phyloP scores from a whole-genome alignment of 2,329 filamentous ascomycete genomes.

The Graphilbum ipis-grandicollis region DNA sequence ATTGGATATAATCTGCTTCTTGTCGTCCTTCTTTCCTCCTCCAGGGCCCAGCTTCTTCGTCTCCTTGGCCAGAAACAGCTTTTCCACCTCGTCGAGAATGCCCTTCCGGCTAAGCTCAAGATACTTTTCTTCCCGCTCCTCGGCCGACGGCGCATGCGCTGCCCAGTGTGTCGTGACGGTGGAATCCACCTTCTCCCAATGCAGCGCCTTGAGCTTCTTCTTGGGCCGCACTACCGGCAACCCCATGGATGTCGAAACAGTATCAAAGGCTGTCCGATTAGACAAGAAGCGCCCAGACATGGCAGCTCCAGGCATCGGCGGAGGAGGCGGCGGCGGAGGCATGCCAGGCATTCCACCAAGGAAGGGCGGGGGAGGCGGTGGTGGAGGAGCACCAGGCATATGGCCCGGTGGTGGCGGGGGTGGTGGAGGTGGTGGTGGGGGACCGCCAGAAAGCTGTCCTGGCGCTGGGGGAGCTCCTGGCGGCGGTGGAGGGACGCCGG shows the following conservation, averaged over 20 bases:
- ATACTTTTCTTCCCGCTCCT: conserved; percentile 91
- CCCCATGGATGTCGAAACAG: conserved; percentile 38
- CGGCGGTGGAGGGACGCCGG: conserved; percentile 13
- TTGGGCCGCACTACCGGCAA: conserved; percentile 76
- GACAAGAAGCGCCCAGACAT: conserved; percentile 64
- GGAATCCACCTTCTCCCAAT: conserved; percentile 97
- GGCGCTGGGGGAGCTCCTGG: conserved; percentile 21
- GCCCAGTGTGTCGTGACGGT: conserved; percentile 90
- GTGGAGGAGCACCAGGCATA: conserved; percentile 15
- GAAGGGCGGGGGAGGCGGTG: conserved; percentile 19
- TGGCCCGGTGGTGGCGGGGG: conserved; percentile 26
- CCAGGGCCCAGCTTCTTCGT: conserved; percentile 69
- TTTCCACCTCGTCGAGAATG: conserved; percentile 93
- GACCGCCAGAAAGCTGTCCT: conserved; percentile 11
- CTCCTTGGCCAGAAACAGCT: conserved; percentile 93
- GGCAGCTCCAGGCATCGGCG: conserved; percentile 34
- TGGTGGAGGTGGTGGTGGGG: conserved; percentile 8
- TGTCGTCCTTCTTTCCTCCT: conserved; percentile 77
- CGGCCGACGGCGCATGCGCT: conserved; percentile 63
- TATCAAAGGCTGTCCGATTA: conserved; percentile 37
- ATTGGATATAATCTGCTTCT: conserved; percentile 90
- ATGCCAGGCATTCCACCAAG: conserved; percentile 16
- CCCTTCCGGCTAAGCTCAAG: conserved; percentile 83
- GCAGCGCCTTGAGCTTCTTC: conserved; percentile 98
- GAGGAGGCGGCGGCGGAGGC: conserved; percentile 20